phyloP scores from a whole-genome alignment of 768 basidiomycete genomes.

The Phlebiopsis gigantea region DNA sequence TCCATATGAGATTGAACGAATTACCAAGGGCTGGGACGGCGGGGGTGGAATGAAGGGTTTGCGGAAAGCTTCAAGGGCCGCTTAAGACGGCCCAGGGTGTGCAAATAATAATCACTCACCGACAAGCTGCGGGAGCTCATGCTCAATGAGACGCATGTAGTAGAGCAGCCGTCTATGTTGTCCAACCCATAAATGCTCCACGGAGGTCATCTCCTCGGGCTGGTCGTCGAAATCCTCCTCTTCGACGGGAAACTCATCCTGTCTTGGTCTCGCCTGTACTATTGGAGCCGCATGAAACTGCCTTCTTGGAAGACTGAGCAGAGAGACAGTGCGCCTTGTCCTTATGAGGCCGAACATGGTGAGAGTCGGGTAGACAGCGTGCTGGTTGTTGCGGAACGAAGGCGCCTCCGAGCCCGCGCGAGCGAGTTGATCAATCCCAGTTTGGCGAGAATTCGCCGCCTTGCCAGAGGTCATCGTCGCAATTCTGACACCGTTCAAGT shows the following conservation, averaged over 20 bases:
- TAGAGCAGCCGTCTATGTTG: slow-evolving; percentile 71
- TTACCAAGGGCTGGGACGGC: slow-evolving; percentile 50
- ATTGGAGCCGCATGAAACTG: slow-evolving; percentile 12
- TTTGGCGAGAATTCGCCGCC: neutral
- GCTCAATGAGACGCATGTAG: slow-evolving; percentile 81
- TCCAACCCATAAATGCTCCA: slow-evolving; percentile 67
- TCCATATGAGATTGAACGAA: slow-evolving; percentile 72
- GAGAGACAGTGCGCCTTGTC: neutral
- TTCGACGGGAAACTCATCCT: neutral
- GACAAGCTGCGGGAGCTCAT: slow-evolving; percentile 83
- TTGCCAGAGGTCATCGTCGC: neutral
- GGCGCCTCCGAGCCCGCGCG: slow-evolving; percentile 1
- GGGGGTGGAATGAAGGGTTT: slow-evolving; percentile 74
- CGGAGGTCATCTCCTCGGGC: slow-evolving; percentile 41
- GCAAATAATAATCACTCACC: slow-evolving; percentile 38
- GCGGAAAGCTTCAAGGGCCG: slow-evolving; percentile 57
- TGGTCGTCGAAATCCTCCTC: slow-evolving; percentile 19
- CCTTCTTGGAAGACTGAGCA: neutral
- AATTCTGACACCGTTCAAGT: neutral
- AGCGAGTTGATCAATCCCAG: slow-evolving; percentile 8
- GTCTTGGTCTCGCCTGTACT: neutral
- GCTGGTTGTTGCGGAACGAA: slow-evolving; percentile 8
- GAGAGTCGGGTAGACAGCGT: neutral
- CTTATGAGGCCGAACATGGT: neutral
- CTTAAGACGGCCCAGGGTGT: neutral